These are phyloP conservation scores for Phytopythium cucurbitacearum DNA, from an alignment of 352 stramenopile species.

Conservation along the genomic window DNA sequence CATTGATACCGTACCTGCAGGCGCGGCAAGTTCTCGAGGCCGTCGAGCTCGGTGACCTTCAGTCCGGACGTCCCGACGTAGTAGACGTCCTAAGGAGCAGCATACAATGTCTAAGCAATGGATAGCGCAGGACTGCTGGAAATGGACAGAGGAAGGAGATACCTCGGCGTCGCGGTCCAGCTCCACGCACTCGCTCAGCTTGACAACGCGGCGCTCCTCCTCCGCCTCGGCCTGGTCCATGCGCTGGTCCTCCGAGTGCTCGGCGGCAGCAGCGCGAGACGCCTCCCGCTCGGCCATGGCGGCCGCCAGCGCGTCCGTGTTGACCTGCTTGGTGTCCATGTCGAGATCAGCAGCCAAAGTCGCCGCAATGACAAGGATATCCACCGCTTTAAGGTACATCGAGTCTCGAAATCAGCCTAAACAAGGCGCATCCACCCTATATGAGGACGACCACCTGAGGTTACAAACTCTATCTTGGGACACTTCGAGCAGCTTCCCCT, in stretches of 20 bases:
- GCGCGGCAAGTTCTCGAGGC: conserved; percentile 40
- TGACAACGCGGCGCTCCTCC: conserved; percentile 20
- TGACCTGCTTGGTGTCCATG: conserved; percentile 19
- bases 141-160: neutral
- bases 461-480: no score
- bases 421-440: no score
- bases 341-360: neutral
- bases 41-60: conserved; percentile 70
- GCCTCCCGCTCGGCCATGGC: conserved; percentile 22
- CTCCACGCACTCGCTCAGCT: conserved; percentile 77
- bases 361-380: no score
- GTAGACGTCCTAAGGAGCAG: conserved; percentile 53
- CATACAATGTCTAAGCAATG: neutral
- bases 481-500: no score
- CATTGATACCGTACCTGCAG: conserved; percentile 25
- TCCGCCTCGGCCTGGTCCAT: conserved; percentile 18
- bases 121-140: neutral
- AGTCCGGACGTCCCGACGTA: conserved; percentile 77
- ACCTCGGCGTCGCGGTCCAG: conserved; percentile 44
- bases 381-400: no score
- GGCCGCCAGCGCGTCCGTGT: conserved; percentile 31
- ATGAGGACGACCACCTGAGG: no score
- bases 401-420: no score
- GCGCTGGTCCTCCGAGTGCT: neutral
- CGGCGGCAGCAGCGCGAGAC: neutral